Evolutionary conservation across 495 filamentous ascomycete species (phyloP).

Genomic region (Glarea lozoyensis): DNA sequence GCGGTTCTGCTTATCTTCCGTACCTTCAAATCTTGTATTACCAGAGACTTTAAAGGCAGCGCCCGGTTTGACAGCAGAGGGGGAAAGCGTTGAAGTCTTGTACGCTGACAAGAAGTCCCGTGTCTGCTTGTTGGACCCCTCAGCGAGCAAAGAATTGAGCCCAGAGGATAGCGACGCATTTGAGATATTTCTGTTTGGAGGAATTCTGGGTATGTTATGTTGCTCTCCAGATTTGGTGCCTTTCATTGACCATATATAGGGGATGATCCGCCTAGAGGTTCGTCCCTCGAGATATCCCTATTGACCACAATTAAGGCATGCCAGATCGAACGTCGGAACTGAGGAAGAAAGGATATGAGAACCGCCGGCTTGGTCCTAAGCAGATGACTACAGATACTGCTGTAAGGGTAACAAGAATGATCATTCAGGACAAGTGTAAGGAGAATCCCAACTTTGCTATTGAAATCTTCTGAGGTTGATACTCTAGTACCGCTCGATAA

Average conservation of each 20-base stretch:
- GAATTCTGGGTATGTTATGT: conserved; percentile 70
- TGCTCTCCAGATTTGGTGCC: background rate
- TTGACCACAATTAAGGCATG: conserved; percentile 1
- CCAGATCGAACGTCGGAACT: conserved; percentile 88
- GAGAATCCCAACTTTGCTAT: background rate
- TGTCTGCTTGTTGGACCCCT: conserved; percentile 85
- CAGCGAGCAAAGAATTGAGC: conserved; percentile 66
- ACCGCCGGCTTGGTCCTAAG: conserved; percentile 78
- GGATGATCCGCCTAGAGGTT: conserved; percentile 93
- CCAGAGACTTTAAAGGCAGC: conserved; percentile 50
- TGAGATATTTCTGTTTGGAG: conserved; percentile 90
- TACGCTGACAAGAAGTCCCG: conserved; percentile 55
- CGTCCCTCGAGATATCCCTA: conserved; percentile 10
- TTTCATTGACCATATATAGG: conserved; percentile 38
- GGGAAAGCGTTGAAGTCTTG: conserved; percentile 66
- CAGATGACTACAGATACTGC: conserved; percentile 99
- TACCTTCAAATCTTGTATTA: conserved; percentile 57
- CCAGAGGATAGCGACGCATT: conserved; percentile 77
- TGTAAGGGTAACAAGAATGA: conserved; percentile 82
- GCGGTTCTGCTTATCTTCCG: conserved; percentile 76
- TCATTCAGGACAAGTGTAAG: conserved; percentile 74
- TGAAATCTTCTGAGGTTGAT: background rate
- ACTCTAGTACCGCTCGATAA: conserved; percentile 69
- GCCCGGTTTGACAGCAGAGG: conserved; percentile 56
- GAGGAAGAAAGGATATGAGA: conserved; percentile 82